Conservation (phyloP, 2,329 filamentous ascomycete species). For the Achaetomium macrosporum region DNA sequence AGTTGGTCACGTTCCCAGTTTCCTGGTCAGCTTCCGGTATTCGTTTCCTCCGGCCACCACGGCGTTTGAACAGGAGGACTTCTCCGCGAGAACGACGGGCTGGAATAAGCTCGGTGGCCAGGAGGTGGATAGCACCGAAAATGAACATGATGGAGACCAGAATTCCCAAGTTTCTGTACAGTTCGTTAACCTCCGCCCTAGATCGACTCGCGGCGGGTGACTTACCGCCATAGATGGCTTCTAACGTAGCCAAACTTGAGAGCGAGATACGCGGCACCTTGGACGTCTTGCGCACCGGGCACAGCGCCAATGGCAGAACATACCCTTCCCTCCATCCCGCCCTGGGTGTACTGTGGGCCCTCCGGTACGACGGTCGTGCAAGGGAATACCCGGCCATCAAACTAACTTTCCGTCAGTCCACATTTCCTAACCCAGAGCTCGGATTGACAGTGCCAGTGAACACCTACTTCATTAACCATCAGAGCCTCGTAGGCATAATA, state of each 20-base stretch:
- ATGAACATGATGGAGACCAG: slow-evolving; percentile 42
- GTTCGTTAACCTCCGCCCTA: no score
- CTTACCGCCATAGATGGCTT: slow-evolving; percentile 39
- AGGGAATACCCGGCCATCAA: neutral
- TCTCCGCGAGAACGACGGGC: neutral
- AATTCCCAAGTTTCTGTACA: slow-evolving; percentile 46
- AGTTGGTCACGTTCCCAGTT: neutral
- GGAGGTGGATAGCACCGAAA: slow-evolving; percentile 38
- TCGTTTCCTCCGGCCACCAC: no score
- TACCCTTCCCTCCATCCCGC: neutral
- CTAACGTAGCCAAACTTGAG: slow-evolving; percentile 40
- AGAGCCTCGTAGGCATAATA: slow-evolving; percentile 48
- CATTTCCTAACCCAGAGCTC: neutral
- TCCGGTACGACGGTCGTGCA: neutral
- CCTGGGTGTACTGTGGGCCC: neutral
- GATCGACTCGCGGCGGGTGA: no score
- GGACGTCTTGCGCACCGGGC: slow-evolving; percentile 37
- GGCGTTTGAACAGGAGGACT: neutral
- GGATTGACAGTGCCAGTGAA: no score
- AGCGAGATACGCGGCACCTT: slow-evolving; percentile 40
- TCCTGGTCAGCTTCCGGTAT: neutral
- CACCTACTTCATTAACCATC: slow-evolving; percentile 31
- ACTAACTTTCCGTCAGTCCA: no score
- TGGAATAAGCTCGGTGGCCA: slow-evolving; percentile 28
- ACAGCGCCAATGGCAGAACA: slow-evolving; percentile 42